A percentile compares a stretch with the other conserved stretches of the same genome.
These are phyloP conservation scores for Penicillium vulpinum DNA, from an alignment of 2,329 filamentous ascomycete species.

Conservation along the genomic window DNA sequence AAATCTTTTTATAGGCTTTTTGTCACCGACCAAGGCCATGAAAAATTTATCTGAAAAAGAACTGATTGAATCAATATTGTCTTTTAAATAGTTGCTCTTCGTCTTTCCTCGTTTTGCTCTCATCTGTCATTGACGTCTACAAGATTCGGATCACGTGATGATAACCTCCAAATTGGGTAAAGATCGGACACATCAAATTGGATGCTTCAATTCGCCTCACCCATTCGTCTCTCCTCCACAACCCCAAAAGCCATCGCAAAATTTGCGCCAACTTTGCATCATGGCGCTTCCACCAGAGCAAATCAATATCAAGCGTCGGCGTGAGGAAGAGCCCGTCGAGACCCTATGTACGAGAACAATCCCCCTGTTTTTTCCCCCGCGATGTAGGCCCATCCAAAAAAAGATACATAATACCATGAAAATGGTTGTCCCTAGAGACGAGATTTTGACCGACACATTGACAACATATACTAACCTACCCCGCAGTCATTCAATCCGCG, in stretches of 20 bases:
- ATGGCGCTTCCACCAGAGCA: slow-evolving; percentile 53
- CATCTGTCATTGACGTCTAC: background rate
- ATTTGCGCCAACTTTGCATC: background rate
- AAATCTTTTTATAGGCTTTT: too few relatives aligned
- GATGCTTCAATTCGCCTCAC: slow-evolving; percentile 8
- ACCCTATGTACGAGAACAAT: slow-evolving; percentile 46
- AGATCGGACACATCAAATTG: slow-evolving; percentile 7
- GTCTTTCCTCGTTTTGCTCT: background rate
- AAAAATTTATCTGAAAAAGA: too few relatives aligned
- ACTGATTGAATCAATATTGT: too few relatives aligned
- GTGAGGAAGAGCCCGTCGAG: slow-evolving; percentile 58
- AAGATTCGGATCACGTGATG: background rate
- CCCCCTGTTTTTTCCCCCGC: slow-evolving; percentile 13
- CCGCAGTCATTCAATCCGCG: slow-evolving; percentile 47
- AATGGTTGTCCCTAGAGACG: background rate
- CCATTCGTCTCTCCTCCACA: slow-evolving; percentile 5
- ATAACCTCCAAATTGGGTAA: background rate
- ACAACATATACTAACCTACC: slow-evolving; percentile 8
- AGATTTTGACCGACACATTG: background rate
- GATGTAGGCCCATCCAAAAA: slow-evolving; percentile 23
- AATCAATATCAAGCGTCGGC: slow-evolving; percentile 58
- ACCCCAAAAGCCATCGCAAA: background rate
- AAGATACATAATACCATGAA: background rate
- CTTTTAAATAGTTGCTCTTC: too few relatives aligned
- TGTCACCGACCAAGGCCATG: too few relatives aligned